Conservation (phyloP, 345 rosid species). For the Stellera chamaejasme region DNA sequence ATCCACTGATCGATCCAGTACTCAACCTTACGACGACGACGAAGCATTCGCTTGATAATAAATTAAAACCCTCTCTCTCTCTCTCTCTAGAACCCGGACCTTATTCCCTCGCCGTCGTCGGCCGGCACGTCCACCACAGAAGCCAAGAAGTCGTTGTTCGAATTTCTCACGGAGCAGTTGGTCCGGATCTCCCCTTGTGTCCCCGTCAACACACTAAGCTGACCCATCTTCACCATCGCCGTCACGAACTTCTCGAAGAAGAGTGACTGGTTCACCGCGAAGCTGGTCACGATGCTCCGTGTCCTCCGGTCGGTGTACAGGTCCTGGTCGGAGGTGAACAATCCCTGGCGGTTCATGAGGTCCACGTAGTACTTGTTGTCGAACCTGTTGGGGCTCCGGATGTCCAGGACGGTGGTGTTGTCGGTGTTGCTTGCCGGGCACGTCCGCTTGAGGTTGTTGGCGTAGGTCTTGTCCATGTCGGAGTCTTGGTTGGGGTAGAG, state of each 20-base stretch:
- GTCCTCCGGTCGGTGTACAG: slow-evolving; percentile 52
- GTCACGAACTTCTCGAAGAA: slow-evolving; percentile 58
- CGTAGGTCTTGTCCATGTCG: slow-evolving; percentile 58
- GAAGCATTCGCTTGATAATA: too few species aligned
- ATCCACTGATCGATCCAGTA: too few species aligned
- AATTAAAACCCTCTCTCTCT: too few species aligned
- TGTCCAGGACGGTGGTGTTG: slow-evolving; percentile 45
- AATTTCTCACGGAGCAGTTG: slow-evolving; percentile 59
- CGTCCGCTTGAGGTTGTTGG: slow-evolving; percentile 33
- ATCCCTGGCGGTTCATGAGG: slow-evolving; percentile 73
- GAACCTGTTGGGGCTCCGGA: slow-evolving; percentile 54
- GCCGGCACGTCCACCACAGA: slow-evolving; percentile 41
- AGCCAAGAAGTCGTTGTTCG: slow-evolving; percentile 23
- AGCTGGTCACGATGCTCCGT: slow-evolving; percentile 46
- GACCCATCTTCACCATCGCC: slow-evolving; percentile 75
- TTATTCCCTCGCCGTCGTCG: slow-evolving; percentile 24
- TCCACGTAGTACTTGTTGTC: slow-evolving; percentile 83
- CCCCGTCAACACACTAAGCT: slow-evolving; percentile 53
- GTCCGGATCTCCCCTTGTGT: slow-evolving; percentile 64
- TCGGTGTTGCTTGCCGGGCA: slow-evolving; percentile 42
- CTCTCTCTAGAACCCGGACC: slow-evolving; percentile 19
- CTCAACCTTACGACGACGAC: too few species aligned
- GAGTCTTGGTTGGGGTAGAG: slow-evolving; percentile 81
- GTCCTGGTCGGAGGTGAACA: slow-evolving; percentile 87
- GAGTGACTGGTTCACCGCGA: slow-evolving; percentile 40